phyloP scores from a whole-genome alignment of 73 alveolate genomes.

The Halteria grandinella region DNA sequence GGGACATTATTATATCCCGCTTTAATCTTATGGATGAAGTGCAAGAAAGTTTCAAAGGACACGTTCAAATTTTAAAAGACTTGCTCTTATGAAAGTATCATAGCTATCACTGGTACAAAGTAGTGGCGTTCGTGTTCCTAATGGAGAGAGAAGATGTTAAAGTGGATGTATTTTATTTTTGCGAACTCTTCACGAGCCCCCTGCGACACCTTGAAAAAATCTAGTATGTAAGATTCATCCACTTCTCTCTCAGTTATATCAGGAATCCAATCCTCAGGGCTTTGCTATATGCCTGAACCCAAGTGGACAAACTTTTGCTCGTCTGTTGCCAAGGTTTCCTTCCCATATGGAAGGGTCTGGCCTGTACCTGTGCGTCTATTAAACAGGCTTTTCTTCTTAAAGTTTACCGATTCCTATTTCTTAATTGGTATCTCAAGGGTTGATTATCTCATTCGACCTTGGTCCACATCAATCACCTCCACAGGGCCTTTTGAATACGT shows the following conservation, averaged over 20 bases:
- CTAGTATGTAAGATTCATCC: background rate
- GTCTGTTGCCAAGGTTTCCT: background rate
- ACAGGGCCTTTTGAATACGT: too few relatives aligned
- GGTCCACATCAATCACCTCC: too few relatives aligned
- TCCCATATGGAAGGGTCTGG: too few relatives aligned
- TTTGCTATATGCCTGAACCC: background rate
- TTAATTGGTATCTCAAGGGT: too few relatives aligned
- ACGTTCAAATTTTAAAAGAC: background rate
- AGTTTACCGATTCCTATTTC: too few relatives aligned
- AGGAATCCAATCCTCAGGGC: background rate
- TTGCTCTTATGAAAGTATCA: background rate
- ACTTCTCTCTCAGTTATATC: background rate
- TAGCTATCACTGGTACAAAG: conserved; percentile 6
- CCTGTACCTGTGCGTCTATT: too few relatives aligned
- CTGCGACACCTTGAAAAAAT: background rate
- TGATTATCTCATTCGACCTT: too few relatives aligned
- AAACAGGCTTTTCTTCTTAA: too few relatives aligned
- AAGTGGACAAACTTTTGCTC: background rate
- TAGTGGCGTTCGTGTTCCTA: conserved; percentile 24
- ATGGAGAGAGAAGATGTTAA: conserved; percentile 39
- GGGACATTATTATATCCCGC: conserved; percentile 19
- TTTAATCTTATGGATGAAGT: conserved; percentile 3
- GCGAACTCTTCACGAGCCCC: conserved; percentile 10
- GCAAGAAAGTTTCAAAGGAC: background rate
- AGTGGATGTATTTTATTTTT: conserved; percentile 17